A percentile compares a stretch with the other conserved stretches of the same genome.
Evolutionary conservation across 148 eudicot species (phyloP).

Genomic region (Selenicereus undatus): DNA sequence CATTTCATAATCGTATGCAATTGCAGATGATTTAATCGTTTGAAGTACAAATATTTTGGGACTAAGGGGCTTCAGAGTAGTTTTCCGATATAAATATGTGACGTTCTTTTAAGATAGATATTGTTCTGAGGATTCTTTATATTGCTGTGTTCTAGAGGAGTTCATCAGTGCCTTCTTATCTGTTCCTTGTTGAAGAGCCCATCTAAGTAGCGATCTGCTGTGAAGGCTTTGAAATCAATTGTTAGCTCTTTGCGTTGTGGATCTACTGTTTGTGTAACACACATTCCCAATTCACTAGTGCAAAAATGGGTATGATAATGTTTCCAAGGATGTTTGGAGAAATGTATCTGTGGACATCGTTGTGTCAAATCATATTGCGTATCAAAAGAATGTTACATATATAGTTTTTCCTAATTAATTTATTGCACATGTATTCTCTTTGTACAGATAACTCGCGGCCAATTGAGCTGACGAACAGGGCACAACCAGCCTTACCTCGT

Average conservation of each 20-base stretch:
- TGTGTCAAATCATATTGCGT: neutral
- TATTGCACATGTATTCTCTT: too few species aligned
- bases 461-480: conserved; percentile 26
- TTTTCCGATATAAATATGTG: too few species aligned
- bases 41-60: too few species aligned
- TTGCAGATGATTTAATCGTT: too few species aligned
- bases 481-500: conserved; percentile 22
- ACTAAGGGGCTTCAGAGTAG: too few species aligned
- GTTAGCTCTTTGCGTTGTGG: neutral
- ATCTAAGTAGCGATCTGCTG: neutral
- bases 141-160: neutral
- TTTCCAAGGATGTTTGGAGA: neutral
- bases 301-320: neutral
- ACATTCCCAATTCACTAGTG: neutral
- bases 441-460: too few species aligned
- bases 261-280: neutral
- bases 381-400: too few species aligned
- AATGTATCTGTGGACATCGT: neutral
- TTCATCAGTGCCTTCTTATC: neutral
- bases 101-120: neutral
- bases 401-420: too few species aligned
- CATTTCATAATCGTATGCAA: too few species aligned
- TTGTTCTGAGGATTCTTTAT: neutral
- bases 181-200: neutral
- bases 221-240: neutral